Evolutionary conservation across 768 basidiomycete genomes (phyloP).

Genomic region (Omphalotus guepiniiformis): DNA sequence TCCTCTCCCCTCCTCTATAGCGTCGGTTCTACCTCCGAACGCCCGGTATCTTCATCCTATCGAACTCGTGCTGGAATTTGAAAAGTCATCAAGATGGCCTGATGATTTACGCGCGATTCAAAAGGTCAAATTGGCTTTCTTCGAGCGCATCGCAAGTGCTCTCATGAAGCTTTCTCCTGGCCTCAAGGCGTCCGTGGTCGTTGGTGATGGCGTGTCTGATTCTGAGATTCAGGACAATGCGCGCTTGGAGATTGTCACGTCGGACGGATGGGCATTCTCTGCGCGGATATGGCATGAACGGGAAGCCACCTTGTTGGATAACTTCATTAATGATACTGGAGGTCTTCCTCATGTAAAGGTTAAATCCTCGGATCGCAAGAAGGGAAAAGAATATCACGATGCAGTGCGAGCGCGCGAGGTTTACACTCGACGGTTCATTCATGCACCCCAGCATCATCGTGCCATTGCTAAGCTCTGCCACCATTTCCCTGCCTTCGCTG

Average conservation of each 20-base stretch:
- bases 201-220: conserved; percentile 42
- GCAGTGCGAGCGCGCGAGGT: conserved; percentile 54
- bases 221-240: conserved; percentile 66
- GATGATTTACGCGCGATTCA: conserved; percentile 91
- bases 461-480: conserved; percentile 79
- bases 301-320: conserved; percentile 74
- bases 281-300: conserved; percentile 85
- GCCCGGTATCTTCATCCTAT: conserved; percentile 68
- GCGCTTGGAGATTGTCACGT: conserved; percentile 70
- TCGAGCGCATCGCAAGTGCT: conserved; percentile 70
- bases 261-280: conserved; percentile 84
- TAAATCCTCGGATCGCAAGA: conserved; percentile 27
- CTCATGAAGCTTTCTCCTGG: conserved; percentile 52
- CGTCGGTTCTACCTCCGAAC: conserved; percentile 47
- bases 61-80: conserved; percentile 81
- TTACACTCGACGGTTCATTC: conserved; percentile 70
- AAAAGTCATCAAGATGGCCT: conserved; percentile 91
- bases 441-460: conserved; percentile 81
- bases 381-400: conserved; percentile 46
- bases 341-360: conserved; percentile 33
- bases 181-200: conserved; percentile 53
- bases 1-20: conserved; percentile 54
- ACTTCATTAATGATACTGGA: conserved; percentile 48
- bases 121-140: conserved; percentile 89
- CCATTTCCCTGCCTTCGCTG: conserved; percentile 71